Conservation (phyloP, 2,329 filamentous ascomycete species). For the Colletotrichum tofieldiae region DNA sequence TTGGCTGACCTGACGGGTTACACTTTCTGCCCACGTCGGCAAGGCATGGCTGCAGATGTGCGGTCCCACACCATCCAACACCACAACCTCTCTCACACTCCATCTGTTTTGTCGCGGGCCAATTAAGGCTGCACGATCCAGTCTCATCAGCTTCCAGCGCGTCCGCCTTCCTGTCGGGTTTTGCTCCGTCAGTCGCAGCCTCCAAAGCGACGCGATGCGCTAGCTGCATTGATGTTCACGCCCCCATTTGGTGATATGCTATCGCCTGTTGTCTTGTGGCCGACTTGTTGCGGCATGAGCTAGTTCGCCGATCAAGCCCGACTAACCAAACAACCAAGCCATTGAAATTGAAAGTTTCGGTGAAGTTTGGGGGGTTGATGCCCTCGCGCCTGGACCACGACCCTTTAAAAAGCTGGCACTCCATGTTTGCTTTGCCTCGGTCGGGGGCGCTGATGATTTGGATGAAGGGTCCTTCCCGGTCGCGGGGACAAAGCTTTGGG, state of each 20-base stretch:
- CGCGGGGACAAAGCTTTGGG: slow-evolving; percentile 30
- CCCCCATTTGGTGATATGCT: slow-evolving; percentile 3
- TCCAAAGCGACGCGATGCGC: slow-evolving; percentile 16
- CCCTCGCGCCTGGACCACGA: slow-evolving; percentile 1
- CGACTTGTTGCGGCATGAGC: neutral
- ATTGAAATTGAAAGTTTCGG: neutral
- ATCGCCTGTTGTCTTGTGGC: neutral
- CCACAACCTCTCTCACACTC: slow-evolving; percentile 14
- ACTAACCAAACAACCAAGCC: neutral
- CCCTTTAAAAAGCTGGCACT: neutral
- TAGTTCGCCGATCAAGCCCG: neutral
- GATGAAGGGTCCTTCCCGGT: slow-evolving; percentile 26
- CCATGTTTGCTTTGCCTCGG: neutral
- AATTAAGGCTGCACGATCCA: slow-evolving; percentile 15
- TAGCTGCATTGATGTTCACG: slow-evolving; percentile 7
- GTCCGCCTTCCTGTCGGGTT: slow-evolving; percentile 24
- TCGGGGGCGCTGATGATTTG: neutral
- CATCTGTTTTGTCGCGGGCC: slow-evolving; percentile 11
- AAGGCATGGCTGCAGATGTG: slow-evolving; percentile 33
- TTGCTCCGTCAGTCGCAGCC: slow-evolving; percentile 22
- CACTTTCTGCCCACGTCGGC: slow-evolving; percentile 29
- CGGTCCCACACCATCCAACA: slow-evolving; percentile 21
- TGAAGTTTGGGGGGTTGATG: neutral
- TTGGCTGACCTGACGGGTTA: slow-evolving; percentile 27
- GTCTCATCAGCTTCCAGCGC: slow-evolving; percentile 31